phyloP scores from a whole-genome alignment of 2,329 filamentous ascomycete genomes.

The Diaporthe velutina region DNA sequence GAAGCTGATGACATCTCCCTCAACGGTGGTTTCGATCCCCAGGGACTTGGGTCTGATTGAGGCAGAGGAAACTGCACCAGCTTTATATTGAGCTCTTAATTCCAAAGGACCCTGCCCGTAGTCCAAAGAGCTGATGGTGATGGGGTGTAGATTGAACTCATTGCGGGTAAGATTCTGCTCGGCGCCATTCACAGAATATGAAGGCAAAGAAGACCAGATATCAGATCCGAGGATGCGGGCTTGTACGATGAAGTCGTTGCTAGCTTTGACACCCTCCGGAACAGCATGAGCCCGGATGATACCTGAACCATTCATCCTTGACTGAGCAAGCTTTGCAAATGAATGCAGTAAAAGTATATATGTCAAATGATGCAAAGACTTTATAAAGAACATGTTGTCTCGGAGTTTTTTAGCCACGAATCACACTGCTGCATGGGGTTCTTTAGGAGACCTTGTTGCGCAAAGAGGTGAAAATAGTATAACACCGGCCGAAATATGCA shows the following conservation, averaged over 20 bases:
- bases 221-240: not conserved
- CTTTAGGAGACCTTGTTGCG: not conserved
- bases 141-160: not conserved
- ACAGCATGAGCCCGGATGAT: not conserved
- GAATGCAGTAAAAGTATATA: not conserved
- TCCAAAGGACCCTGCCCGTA: not conserved
- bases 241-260: slow-evolving; percentile 8
- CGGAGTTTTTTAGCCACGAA: not conserved
- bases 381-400: not conserved
- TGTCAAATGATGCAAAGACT: not conserved
- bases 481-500: not conserved
- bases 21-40: not conserved
- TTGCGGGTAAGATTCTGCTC: slow-evolving; percentile 15
- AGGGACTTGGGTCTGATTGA: not conserved
- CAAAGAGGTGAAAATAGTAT: too few relatives aligned
- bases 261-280: not conserved
- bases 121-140: slow-evolving; percentile 16
- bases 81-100: not conserved
- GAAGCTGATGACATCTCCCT: slow-evolving; percentile 1
- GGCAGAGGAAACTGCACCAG: not conserved
- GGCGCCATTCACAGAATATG: not conserved
- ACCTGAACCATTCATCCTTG: not conserved
- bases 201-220: slow-evolving; percentile 1
- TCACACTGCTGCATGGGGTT: not conserved
- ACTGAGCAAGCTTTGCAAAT: not conserved